Base-by-base conservation (phyloP, 148 eudicot species). In the Vaccinium myrtillus region DNA sequence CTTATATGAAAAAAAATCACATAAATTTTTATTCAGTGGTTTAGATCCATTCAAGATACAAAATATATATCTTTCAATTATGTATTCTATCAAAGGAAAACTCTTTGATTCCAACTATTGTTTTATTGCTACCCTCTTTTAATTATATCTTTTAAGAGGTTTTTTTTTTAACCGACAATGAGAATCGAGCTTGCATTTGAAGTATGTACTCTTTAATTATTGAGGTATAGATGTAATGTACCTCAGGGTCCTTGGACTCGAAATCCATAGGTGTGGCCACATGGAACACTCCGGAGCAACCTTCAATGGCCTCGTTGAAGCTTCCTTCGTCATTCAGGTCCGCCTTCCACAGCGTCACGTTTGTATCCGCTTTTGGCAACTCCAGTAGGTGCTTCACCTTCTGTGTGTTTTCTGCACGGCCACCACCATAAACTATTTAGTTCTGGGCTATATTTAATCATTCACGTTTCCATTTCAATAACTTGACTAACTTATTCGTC, bases 241-340 rank as follows among this genome's bases (percentile, higher is more conserved):
- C 97, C 93, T 94, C 97, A 77, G 96, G 96, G 75, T 94, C 97
- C 63, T 92, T 76, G 86, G 94, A 91, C 43, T 90, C 88, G 25
- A 94, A 91, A 49, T 89, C 93, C 93, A 92, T 94, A 30, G 97
- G 95, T 27, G 95, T 90, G 51, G 97, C 97, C 32, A 94, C 91
- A 88, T 94, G 97, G 79, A 94, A 94, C 0, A 94, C 97, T 4
- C 93, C 95, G 15, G 80, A 54, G 82, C 94, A 94, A 10, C 94
- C 93, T 77, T 90, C 75, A 77, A 94, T 87, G 54, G 93, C 97
- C 86, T 92, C 92, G 75, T 94, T 94, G 79, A 91, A 94, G 90
- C 94, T 94, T 78, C 97, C 97, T 87, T 90, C 92, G 55, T 87
- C 85, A 1, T 77, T 77, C 49, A 94, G 82, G 65, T 94, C 97